These are phyloP conservation scores for Pseudogymnoascus sp. DNA, from an alignment of 2,329 filamentous ascomycete species.

Conservation along the genomic window DNA sequence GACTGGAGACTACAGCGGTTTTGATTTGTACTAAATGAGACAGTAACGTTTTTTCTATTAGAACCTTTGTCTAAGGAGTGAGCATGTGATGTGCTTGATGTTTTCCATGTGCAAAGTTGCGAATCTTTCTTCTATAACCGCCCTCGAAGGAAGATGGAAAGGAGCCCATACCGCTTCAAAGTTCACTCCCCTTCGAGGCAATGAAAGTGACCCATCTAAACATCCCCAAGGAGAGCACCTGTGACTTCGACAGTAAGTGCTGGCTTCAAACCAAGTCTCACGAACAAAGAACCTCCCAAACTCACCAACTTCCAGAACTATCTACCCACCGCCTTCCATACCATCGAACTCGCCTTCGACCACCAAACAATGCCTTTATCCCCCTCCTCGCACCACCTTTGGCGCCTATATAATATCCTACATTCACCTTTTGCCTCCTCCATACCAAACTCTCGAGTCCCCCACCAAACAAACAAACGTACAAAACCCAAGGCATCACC, in stretches of 20 bases:
- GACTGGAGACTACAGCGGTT: not conserved
- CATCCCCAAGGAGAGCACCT: not conserved
- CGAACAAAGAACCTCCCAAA: not conserved
- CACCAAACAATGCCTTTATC: constrained; percentile 6
- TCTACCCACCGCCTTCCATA: not conserved
- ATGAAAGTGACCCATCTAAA: not conserved
- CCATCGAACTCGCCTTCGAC: not conserved
- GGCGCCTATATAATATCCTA: not conserved
- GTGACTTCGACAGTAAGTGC: not conserved
- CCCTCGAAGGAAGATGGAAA: not conserved
- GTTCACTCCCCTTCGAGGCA: not conserved
- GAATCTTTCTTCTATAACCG: not conserved
- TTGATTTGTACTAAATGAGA: not conserved
- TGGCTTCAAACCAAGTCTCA: not conserved
- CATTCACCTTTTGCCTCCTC: not conserved
- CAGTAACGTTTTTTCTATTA: not conserved
- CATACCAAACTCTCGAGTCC: not conserved
- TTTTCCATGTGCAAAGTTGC: not conserved
- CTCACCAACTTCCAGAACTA: not conserved
- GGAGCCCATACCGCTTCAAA: not conserved
- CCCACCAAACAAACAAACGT: not conserved
- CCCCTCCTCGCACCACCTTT: not conserved
- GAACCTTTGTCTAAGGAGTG: not conserved
- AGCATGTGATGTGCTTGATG: not conserved
- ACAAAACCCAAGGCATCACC: not conserved